Percentiles rank a stretch among this genome's conserved stretches.
phyloP scores from a whole-genome alignment of 2,329 filamentous ascomycete species.

The Clonostachys chloroleuca region DNA sequence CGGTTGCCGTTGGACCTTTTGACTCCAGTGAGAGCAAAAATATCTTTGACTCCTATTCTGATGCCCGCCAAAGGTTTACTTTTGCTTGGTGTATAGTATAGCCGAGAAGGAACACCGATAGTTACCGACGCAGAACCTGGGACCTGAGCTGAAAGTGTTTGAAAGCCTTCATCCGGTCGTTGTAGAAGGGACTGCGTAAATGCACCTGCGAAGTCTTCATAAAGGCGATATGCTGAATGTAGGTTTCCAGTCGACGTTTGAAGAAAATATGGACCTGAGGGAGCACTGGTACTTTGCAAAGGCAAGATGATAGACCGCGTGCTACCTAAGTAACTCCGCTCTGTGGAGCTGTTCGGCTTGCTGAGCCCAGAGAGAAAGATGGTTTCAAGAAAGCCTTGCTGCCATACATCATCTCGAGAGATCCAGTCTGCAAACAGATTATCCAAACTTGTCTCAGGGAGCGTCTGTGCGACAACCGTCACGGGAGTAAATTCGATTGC shows the following conservation, averaged over 20 bases:
- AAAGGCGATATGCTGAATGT: slow-evolving; percentile 26
- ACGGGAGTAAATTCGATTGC: too few species aligned
- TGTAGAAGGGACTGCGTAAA: slow-evolving; percentile 23
- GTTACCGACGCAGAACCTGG: slow-evolving; percentile 10
- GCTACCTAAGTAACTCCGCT: too few species aligned
- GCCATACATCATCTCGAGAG: too few species aligned
- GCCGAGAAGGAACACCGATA: slow-evolving; percentile 47
- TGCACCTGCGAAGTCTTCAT: slow-evolving; percentile 24
- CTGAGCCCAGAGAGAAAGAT: too few species aligned
- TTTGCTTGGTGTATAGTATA: slow-evolving; percentile 44
- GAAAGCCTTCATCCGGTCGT: slow-evolving; percentile 19
- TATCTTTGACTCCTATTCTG: slow-evolving; percentile 55
- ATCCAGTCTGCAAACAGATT: too few species aligned
- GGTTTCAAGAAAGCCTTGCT: too few species aligned
- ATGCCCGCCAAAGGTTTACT: slow-evolving; percentile 50
- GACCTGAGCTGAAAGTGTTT: slow-evolving; percentile 23
- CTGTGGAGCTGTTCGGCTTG: too few species aligned
- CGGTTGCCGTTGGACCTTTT: slow-evolving; percentile 49
- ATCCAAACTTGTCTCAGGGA: too few species aligned
- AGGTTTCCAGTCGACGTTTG: slow-evolving; percentile 19
- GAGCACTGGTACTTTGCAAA: slow-evolving; percentile 10
- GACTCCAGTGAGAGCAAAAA: slow-evolving; percentile 48
- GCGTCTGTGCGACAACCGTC: too few species aligned
- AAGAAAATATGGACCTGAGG: slow-evolving; percentile 29
- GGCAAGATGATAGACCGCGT: slow-evolving; percentile 6